Percentiles rank a stretch among this genome's conserved stretches.
Conservation (phyloP, 805 yeast species). For the Scheffersomyces amazonensis region DNA sequence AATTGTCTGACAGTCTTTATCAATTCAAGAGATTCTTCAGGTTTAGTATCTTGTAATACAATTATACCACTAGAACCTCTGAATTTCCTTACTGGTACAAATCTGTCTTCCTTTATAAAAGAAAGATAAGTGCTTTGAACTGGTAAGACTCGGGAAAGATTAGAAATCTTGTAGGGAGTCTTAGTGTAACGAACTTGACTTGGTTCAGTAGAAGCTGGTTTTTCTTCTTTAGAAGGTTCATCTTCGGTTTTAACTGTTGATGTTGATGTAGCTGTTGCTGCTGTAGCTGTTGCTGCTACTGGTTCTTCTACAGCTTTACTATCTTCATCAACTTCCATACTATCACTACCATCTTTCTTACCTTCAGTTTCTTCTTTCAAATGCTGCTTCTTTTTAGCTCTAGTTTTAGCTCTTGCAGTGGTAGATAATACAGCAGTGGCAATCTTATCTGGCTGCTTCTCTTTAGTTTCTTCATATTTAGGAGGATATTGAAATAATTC, state of each 20-base stretch:
- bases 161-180: conserved; percentile 67
- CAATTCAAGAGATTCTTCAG: conserved; percentile 57
- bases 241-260: conserved; percentile 8
- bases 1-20: conserved; percentile 84
- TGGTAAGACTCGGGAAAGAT: conserved; percentile 87
- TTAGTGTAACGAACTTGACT: conserved; percentile 53
- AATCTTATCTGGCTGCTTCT: conserved; percentile 82
- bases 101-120: conserved; percentile 71
- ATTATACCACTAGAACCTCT: conserved; percentile 69
- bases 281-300: conserved; percentile 8
- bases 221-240: conserved; percentile 8
- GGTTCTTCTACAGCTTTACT: conserved; percentile 14
- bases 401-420: conserved; percentile 88
- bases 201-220: conserved; percentile 36
- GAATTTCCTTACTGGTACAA: conserved; percentile 77
- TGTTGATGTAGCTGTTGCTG: conserved; percentile 12
- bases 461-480: conserved; percentile 72
- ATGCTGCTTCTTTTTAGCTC: conserved; percentile 68
- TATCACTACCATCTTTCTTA: conserved; percentile 46
- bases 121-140: conserved; percentile 81
- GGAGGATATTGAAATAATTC: conserved; percentile 88
- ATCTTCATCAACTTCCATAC: conserved; percentile 33
- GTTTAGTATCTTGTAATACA: conserved; percentile 62
- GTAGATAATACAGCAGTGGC: conserved; percentile 94
- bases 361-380: conserved; percentile 32